phyloP scores from a whole-genome alignment of 129 eudicot species.

The Flaveria ramosissima region DNA sequence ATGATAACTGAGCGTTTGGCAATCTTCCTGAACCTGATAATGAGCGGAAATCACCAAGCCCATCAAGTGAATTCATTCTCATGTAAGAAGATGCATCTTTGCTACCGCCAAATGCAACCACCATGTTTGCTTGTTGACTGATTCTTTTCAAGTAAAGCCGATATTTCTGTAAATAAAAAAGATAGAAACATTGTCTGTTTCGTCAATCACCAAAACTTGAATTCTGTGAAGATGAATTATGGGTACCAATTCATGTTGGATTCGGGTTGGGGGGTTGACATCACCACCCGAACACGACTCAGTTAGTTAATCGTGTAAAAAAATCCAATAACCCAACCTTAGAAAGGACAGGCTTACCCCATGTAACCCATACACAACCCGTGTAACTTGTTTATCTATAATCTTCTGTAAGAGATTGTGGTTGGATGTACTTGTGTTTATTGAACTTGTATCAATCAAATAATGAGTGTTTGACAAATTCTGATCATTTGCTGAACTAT shows the following conservation, averaged over 20 bases:
- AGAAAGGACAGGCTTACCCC: neutral
- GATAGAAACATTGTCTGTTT: slow-evolving; percentile 14
- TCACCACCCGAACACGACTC: neutral
- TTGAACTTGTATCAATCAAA: too few relatives aligned
- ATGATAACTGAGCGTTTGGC: slow-evolving; percentile 33
- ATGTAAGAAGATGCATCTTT: slow-evolving; percentile 64
- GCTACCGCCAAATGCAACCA: slow-evolving; percentile 68
- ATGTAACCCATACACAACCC: neutral
- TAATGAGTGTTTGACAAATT: too few relatives aligned
- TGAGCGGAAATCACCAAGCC: slow-evolving; percentile 63
- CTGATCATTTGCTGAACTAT: too few relatives aligned
- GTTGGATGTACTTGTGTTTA: too few relatives aligned
- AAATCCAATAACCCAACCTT: neutral
- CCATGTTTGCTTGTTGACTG: slow-evolving; percentile 87
- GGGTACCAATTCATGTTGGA: too few relatives aligned
- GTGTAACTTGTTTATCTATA: neutral
- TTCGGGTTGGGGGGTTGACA: too few relatives aligned
- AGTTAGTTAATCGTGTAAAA: too few relatives aligned
- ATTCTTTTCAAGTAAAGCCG: slow-evolving; percentile 81
- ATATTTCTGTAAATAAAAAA: slow-evolving; percentile 58
- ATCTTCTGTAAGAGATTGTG: too few relatives aligned
- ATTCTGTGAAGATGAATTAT: neutral
- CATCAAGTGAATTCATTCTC: slow-evolving; percentile 63
- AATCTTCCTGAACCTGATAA: slow-evolving; percentile 55
- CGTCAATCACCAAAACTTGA: neutral